Base-by-base conservation (phyloP, 441 rosid species). In the Erodium texanum region DNA sequence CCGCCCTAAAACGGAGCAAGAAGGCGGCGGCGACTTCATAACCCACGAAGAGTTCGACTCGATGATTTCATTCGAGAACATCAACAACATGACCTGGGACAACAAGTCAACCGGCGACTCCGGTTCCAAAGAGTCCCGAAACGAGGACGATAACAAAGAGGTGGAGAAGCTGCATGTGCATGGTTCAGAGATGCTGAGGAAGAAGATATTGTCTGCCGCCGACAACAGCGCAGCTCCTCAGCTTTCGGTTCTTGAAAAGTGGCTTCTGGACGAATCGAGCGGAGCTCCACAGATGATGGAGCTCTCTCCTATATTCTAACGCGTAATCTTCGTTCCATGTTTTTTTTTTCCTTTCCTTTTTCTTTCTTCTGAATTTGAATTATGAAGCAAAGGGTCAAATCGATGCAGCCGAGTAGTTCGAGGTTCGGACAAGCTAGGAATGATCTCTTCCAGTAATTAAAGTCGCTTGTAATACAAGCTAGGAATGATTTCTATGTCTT, bases 211-310 rank as follows among this genome's bases (percentile, higher is more conserved):
- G 43, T 36, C 43, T 5, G 43, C 43, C 1, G 43, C 43, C 43
- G 43, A 36, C 43, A 36, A 36, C 43, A 36, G 43, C 43, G 54
- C 3, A 29, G 52, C 79, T 70, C 93, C 88, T 41, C 96, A 93
- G 66, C 71, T 93, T 36, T 78, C 97, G 29, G 83, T 86, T 80
- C 90, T 93, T 70, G 97, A 93, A 87, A 93, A 93, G 71, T 93
- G 99, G 97, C 89, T 93, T 29, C 72, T 91, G 79, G 99, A 91
- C 69, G 99, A 93, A 84, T 48, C 54, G 3, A 86, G 78, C 32
- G 68, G 75, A 27, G 29, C 2, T 27, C 66, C 82, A 76, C 34
- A 85, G 72, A 82, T 83, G 70, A 79, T 89, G 90, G 93, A 83
- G 50, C 77, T 88, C 12, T 82, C 94, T 64, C 78, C 91, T 38